Evolutionary conservation across 2,329 filamentous ascomycete species (phyloP).

Genomic region (Fusarium oligoseptatum): DNA sequence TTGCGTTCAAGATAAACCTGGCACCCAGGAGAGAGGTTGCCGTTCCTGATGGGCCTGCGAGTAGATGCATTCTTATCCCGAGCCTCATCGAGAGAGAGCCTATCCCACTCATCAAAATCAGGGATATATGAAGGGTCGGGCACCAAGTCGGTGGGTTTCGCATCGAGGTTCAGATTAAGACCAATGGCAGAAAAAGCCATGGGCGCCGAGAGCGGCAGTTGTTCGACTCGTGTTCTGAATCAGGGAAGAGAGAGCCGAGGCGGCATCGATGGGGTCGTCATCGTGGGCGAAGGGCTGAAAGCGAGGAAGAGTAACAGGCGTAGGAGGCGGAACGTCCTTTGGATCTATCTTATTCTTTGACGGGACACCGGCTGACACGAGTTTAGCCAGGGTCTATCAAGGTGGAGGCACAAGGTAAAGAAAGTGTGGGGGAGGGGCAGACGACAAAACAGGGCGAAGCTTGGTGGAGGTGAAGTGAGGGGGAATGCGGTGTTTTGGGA

Average conservation of each 20-base stretch:
- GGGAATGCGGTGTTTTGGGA: constrained; percentile 36
- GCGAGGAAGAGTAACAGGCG: constrained; percentile 65
- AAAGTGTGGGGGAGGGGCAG: constrained; percentile 31
- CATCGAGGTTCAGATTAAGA: constrained; percentile 66
- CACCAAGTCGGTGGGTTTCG: constrained; percentile 62
- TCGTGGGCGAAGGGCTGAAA: constrained; percentile 56
- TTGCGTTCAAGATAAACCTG: constrained; percentile 70
- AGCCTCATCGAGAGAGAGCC: constrained; percentile 63
- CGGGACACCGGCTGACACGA: constrained; percentile 46
- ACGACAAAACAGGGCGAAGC: constrained; percentile 11
- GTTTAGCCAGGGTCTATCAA: constrained; percentile 40
- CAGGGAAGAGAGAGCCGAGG: constrained; percentile 61
- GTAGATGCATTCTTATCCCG: constrained; percentile 63
- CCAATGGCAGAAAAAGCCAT: constrained; percentile 70
- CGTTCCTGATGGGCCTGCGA: constrained; percentile 63
- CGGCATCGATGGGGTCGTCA: constrained; percentile 45
- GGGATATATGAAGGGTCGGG: constrained; percentile 68
- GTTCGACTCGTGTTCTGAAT: constrained; percentile 69
- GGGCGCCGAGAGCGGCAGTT: constrained; percentile 50
- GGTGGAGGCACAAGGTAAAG: constrained; percentile 21
- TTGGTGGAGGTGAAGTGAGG: constrained; percentile 30
- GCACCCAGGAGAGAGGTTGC: constrained; percentile 68
- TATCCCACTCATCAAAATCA: constrained; percentile 66
- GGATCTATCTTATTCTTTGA: constrained; percentile 54
- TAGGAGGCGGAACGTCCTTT: constrained; percentile 68